Base-by-base conservation (phyloP, 1,139 yeast species). In the Hansenula sp. region DNA sequence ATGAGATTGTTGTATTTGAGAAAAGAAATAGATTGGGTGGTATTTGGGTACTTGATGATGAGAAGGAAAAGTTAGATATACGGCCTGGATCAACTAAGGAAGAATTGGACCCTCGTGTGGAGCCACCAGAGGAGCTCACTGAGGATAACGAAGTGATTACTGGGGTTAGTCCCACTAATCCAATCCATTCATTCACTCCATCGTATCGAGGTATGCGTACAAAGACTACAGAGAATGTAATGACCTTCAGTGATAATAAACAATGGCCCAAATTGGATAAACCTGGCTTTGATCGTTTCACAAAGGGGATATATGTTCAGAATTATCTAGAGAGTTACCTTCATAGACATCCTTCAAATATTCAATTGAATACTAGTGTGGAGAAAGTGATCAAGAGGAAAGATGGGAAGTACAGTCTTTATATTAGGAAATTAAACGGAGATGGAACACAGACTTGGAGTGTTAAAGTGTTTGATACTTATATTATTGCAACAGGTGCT, bases 401-500 rank as follows among this genome's bases (percentile, higher is more conserved):
- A 10, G 29, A 32, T 17, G 32, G 44, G 35, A 26, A 20, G 13
- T 41, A 41, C 13, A 52, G 69, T 38, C 21, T 31, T 14, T 41
- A 39, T 11, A 34, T 42, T 5, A 42, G 28, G 16, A 28, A 21
- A 8, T 22, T 14, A n/a, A 53, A 53, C 35, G 41, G 46, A 16
- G 43, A 50, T 4, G 50, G 51, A 33, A 54, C 52, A n/a, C 41
- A 43, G 2, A 28, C 46, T 11, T 72, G 71, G 76, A 69, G 57
- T 48, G 58, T 54, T 27, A 64, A 66, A 33, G 56, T 55, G 17
- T 77, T 67, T 48, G 82, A 77, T 52, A 72, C 73, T 11, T 68
- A 76, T 9, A 71, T 77, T 9, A 58, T 76, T 14, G 75, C 81
- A 2, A 69, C 69, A 34, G 83, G 84, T 13, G 81, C 77, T 46